A percentile compares a stretch with the other conserved stretches of the same genome.
Conservation (phyloP, 2,329 filamentous ascomycete species). For the Rutstroemia sp. region DNA sequence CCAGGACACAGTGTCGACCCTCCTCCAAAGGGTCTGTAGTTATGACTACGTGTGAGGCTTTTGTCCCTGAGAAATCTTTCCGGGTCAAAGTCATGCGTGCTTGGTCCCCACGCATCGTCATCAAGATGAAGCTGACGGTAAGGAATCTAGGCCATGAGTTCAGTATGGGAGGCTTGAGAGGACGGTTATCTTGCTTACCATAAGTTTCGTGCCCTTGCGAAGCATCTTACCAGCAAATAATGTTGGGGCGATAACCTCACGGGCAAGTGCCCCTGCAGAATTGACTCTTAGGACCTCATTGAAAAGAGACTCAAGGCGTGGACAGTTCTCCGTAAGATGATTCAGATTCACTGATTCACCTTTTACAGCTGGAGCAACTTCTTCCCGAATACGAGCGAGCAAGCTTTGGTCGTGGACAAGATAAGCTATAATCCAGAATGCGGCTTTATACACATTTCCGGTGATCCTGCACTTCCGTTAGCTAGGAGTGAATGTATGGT, state of each 20-base stretch:
- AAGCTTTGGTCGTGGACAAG: background rate
- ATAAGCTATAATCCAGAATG: slow-evolving; percentile 1
- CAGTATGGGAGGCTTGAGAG: slow-evolving; percentile 23
- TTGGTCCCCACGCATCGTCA: background rate
- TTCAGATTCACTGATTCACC: background rate
- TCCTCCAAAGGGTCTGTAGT: slow-evolving; percentile 3
- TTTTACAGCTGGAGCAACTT: background rate
- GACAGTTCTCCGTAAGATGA: background rate
- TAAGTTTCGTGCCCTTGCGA: background rate
- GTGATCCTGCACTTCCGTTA: background rate
- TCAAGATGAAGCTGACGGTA: slow-evolving; percentile 7
- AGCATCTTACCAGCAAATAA: background rate
- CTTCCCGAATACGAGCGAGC: background rate
- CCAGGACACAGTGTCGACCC: slow-evolving; percentile 6
- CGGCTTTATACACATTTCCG: background rate
- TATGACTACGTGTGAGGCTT: background rate
- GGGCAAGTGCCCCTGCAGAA: slow-evolving; percentile 1
- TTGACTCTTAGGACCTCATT: slow-evolving; percentile 4
- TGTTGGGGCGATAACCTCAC: background rate
- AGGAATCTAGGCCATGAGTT: background rate
- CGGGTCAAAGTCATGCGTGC: slow-evolving; percentile 1
- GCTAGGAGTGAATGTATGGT: background rate
- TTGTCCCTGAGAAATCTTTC: slow-evolving; percentile 1
- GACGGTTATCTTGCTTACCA: slow-evolving; percentile 25
- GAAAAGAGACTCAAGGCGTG: slow-evolving; percentile 2